These are phyloP conservation scores for Coleophoma crateriformis DNA, from an alignment of 2,329 filamentous ascomycete genomes.

Conservation along the genomic window DNA sequence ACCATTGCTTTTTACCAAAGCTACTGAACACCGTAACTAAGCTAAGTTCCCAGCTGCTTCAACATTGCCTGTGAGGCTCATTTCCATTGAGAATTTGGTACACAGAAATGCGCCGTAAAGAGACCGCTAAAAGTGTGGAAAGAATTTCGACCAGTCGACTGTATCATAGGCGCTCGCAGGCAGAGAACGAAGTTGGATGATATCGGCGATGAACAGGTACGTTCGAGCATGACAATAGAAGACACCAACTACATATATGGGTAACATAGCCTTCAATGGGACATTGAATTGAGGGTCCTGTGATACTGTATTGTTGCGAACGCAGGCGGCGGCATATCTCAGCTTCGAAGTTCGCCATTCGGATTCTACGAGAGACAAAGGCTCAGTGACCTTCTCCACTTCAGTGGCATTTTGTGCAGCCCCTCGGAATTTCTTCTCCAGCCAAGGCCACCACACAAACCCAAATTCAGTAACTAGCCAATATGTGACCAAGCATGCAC, in stretches of 20 bases:
- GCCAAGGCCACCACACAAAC: neutral
- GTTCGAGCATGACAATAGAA: conserved; percentile 5
- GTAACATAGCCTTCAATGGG: conserved; percentile 5
- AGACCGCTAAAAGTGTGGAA: conserved; percentile 3
- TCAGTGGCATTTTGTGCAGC: neutral
- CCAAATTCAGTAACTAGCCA: conserved; percentile 3
- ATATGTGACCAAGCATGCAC: conserved; percentile 1
- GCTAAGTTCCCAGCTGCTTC: too few species aligned
- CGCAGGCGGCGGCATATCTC: neutral
- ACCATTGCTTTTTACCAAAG: too few species aligned
- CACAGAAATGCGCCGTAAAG: too few species aligned
- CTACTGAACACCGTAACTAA: too few species aligned
- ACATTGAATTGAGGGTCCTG: conserved; percentile 6
- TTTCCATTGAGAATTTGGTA: too few species aligned
- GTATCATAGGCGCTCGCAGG: conserved; percentile 6
- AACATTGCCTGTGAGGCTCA: too few species aligned
- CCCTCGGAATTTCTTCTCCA: neutral
- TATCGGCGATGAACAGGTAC: conserved; percentile 1
- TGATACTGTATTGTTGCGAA: conserved; percentile 6
- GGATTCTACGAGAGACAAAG: neutral
- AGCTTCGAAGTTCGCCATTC: neutral
- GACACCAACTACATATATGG: conserved; percentile 6
- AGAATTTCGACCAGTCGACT: conserved; percentile 6
- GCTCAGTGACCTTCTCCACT: neutral
- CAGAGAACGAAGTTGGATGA: conserved; percentile 6